phyloP scores from a whole-genome alignment of 2,329 filamentous ascomycete genomes.

The Xylariaceae sp. region DNA sequence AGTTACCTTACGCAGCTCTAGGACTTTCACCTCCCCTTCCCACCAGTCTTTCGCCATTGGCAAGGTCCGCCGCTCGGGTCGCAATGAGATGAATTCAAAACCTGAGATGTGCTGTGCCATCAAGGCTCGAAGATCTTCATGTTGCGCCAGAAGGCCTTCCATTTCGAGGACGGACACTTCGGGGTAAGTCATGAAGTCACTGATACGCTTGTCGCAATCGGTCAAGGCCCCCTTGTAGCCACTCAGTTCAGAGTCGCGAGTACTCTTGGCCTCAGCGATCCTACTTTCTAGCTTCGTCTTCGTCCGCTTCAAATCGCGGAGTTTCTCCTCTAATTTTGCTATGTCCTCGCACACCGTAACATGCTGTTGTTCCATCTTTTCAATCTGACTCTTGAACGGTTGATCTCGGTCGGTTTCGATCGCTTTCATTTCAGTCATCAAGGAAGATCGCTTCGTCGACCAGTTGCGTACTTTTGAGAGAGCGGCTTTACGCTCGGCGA shows the following conservation, averaged over 20 bases:
- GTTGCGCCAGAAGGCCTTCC: conserved; percentile 35
- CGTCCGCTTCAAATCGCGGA: conserved; percentile 55
- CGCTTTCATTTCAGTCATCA: conserved; percentile 46
- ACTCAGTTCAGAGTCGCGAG: conserved; percentile 64
- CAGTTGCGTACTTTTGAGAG: conserved; percentile 54
- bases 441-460: conserved; percentile 44
- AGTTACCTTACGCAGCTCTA: conserved; percentile 50
- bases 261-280: conserved; percentile 59
- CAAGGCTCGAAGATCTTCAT: conserved; percentile 17
- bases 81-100: conserved; percentile 54
- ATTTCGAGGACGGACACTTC: conserved; percentile 49
- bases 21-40: conserved; percentile 54
- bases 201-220: conserved; percentile 60
- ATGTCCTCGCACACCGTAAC: conserved; percentile 57
- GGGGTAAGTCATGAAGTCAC: conserved; percentile 53
- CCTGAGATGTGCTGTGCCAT: conserved; percentile 34
- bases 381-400: conserved; percentile 56
- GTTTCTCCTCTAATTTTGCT: conserved; percentile 56
- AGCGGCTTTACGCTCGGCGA: conserved; percentile 52
- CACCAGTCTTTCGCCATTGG: conserved; percentile 69
- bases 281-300: conserved; percentile 55
- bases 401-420: conserved; percentile 53
- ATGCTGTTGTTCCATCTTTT: conserved; percentile 52
- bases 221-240: conserved; percentile 63
- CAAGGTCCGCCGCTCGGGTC: conserved; percentile 59